Base-by-base conservation (phyloP, 2,329 filamentous ascomycete genomes). In the Pestalotiopsis sp. region DNA sequence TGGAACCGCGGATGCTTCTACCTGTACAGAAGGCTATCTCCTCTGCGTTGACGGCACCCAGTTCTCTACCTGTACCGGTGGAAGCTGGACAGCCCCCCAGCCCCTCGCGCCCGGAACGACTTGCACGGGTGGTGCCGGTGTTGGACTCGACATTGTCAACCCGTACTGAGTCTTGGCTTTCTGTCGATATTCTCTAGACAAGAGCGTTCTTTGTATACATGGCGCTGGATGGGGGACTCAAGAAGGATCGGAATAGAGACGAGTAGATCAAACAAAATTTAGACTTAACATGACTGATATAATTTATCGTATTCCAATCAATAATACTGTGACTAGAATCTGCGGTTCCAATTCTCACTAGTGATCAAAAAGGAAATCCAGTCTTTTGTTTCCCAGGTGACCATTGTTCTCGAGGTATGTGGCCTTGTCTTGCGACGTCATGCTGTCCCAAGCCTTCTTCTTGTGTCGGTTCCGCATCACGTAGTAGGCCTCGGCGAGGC, bases 401-500 rank as follows among this genome's bases (percentile, higher is more conserved):
- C 45, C 41, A 39, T 38, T 65, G 11, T 65, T 20, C 20, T 65
- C 49, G 6, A 65, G 20, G 57, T 65, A 65, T 12, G 4, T 20
- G 7, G 64, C 64, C 31, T 58, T 65, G n/a, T 65, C 64, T 31
- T 65, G 45, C 25, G 63, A 38, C 11, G 20, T 55, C 63, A 52
- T 52, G 7, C 12, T 49, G 14, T 65, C 25, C 63, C 63, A 65
- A 4, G 25, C n/a, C 11, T 52, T 31, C 23, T 39, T 52, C 63
- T 65, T 65, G 13, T 57, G n/a, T 9, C 38, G n/a, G 25, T 65
- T 65, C 39, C 63, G n/a, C 39, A 27, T 17, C 12, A 52, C 39
- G 17, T 65, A 65, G 63, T 65, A 65, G 41, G 52, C 63, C 45
- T 65, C 45, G 13, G 79, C 75, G 1, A 78, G 68, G 14, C 77